Base-by-base conservation (phyloP, 352 stramenopile species). In the Phytophthora megakarya region DNA sequence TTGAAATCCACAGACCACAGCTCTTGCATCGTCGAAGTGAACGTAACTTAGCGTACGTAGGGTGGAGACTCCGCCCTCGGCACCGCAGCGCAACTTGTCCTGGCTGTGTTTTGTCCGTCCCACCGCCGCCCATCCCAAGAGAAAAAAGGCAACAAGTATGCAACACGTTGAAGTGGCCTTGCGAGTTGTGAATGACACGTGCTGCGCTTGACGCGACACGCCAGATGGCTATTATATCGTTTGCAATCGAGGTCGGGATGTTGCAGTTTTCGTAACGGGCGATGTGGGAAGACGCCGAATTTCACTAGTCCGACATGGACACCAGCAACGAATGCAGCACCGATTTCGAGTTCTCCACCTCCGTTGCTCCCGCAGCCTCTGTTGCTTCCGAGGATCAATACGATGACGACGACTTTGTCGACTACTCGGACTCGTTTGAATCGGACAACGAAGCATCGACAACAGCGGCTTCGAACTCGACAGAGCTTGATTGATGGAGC, bases 361-460 rank as follows among this genome's bases (percentile, higher is more conserved):
- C 58, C 5, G 49, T 42, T 37, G 23, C 4, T 5, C 50, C 58
- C 5, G 49, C 35, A 28, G 23, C 15, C 35, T 35, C 30, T 21
- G 33, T 13, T 8, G 37, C 26, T 2, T 49, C 38, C 23, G 48
- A 67, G 49, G 45, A 52, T 26, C 33, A 52, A n/a, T 86, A 82
- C 55, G 67, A 73, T 16, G 63, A 80, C 12, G 73, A 85, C 9
- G 67, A 60, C 7, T 85, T 84, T 23, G 77, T 84, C 28, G 62
- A 72, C 5, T 89, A 89, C 60, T 84, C 77, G 28, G 73, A 83
- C 40, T 69, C 72, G 23, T 87, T 87, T 26, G 77, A 89, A 59
- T 64, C 39, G 13, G 69, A 75, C 33, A 55, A 62, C 28, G 61
- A 67, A 6, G 46, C 38, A 19, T 15, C 7, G 13, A 25, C 11